Evolutionary conservation across 305 asterid species (phyloP), one percentile per base, ranked within the genome.

Genomic region (Fraxinus sp.): DNA sequence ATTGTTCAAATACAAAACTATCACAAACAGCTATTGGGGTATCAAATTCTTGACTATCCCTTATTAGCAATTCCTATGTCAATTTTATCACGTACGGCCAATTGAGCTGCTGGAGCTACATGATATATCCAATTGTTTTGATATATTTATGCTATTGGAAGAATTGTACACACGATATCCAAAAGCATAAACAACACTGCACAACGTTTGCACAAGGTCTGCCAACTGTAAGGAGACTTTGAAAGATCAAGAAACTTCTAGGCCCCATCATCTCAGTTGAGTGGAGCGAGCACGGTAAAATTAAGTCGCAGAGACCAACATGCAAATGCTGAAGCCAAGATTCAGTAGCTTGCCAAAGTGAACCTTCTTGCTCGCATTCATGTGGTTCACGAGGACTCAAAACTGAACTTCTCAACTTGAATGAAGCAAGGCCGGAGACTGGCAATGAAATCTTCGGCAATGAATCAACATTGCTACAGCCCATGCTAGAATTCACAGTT

Each of bases 381-480:
- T 26, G 30, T 26, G 30, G 30, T 26, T 26, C 30, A 26, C 30
- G 30, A 0, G 97, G 97, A 83, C 88, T 87, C 30, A 95, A 66
- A 35, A 90, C 85, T 1, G 97, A 92, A 62, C 91, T 91, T 81
- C 85, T 86, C 79, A 91, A 88, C 91, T 92, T 95, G 90, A 88
- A 92, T 0, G 98, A 78, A 74, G 95, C 93, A 57, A 95, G 94
- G 66, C 90, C 98, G 80, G 92, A 91, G 0, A 90, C 92, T 0
- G 98, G 98, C 8, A 93, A 82, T 14, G 97, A 86, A 28, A 95
- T 80, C 84, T 71, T 91, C 37, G 92, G 86, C 4, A 84, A 35
- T 75, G 90, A 89, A 86, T 89, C 90, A 41, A 79, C 62, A 81
- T 4, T 28, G 79, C 90, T 89, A 7, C 75, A 13, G 43, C 36